phyloP scores from a whole-genome alignment of 179 eudicot genomes.

The Beta macrorhiza region DNA sequence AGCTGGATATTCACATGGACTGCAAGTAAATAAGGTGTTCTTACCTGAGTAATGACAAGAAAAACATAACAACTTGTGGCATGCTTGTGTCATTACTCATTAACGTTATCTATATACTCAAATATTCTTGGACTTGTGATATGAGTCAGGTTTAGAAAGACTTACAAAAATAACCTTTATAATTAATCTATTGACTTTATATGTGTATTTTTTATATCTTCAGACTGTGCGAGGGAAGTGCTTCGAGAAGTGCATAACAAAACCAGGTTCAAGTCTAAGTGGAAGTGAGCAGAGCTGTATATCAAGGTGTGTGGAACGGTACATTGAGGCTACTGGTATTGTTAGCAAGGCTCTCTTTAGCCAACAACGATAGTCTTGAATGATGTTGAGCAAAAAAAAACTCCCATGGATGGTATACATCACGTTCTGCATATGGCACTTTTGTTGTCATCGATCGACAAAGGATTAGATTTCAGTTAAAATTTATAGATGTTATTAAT shows the following conservation, averaged over 20 bases:
- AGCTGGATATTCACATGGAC: neutral
- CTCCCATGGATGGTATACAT: slow-evolving; percentile 1
- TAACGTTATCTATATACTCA: neutral
- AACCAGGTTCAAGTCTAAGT: slow-evolving; percentile 81
- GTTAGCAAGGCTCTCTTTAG: slow-evolving; percentile 64
- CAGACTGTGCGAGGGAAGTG: slow-evolving; percentile 94
- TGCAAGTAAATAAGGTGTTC: neutral
- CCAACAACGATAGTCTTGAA: slow-evolving; percentile 13
- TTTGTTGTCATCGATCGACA: slow-evolving; percentile 3
- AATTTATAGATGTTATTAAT: neutral
- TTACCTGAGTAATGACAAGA: neutral
- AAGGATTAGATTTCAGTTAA: neutral
- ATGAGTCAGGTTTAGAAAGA: neutral
- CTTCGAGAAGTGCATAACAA: slow-evolving; percentile 83
- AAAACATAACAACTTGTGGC: neutral
- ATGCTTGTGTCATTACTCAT: neutral
- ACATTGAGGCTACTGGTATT: slow-evolving; percentile 83
- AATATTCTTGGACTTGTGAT: neutral
- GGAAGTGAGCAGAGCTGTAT: slow-evolving; percentile 86
- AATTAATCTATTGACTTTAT: neutral
- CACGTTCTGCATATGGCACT: slow-evolving; percentile 6
- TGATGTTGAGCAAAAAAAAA: neutral
- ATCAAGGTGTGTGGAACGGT: slow-evolving; percentile 93
- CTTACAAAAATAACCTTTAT: neutral
- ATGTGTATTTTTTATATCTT: neutral